A percentile compares a stretch with the other conserved stretches of the same genome.
Evolutionary conservation across 192 early-diverging fungal genomes (phyloP).

Genomic region (Gigaspora rosea): DNA sequence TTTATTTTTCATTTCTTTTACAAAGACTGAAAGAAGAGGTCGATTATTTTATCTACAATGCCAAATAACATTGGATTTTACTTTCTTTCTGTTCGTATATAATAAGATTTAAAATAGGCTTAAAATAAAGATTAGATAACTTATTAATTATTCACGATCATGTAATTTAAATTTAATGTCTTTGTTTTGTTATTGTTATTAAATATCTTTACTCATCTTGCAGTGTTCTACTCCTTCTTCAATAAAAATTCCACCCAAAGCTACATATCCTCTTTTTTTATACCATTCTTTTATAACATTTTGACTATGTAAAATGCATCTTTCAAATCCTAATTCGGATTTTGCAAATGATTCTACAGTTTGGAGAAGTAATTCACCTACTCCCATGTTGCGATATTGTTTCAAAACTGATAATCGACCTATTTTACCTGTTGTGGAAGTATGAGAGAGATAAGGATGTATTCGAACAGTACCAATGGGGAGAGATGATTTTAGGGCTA

Average conservation of each 20-base stretch:
- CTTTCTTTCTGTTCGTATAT: too few relatives aligned
- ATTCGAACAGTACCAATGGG: conserved; percentile 21
- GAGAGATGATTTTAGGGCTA: neutral
- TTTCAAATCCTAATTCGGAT: neutral
- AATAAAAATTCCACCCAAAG: neutral
- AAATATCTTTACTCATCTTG: conserved; percentile 12
- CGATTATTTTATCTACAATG: too few relatives aligned
- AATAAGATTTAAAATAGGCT: too few relatives aligned
- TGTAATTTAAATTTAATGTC: too few relatives aligned
- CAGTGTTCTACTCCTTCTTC: conserved; percentile 7
- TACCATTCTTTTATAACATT: conserved; percentile 12
- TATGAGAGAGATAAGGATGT: neutral
- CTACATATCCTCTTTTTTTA: conserved; percentile 12
- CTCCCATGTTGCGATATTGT: neutral
- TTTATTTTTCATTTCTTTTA: too few relatives aligned
- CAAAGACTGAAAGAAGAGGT: too few relatives aligned
- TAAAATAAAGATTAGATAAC: too few relatives aligned
- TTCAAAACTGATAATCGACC: conserved; percentile 3
- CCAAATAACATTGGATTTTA: too few relatives aligned
- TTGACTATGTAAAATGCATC: conserved; percentile 21
- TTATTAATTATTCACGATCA: too few relatives aligned
- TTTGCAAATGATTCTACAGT: neutral
- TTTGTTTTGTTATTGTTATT: neutral
- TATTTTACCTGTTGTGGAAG: neutral
- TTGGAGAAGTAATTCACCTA: neutral